Percentiles rank a stretch among this genome's conserved stretches.
phyloP scores from a whole-genome alignment of 2,329 filamentous ascomycete genomes.

The Cytospora piceicola region DNA sequence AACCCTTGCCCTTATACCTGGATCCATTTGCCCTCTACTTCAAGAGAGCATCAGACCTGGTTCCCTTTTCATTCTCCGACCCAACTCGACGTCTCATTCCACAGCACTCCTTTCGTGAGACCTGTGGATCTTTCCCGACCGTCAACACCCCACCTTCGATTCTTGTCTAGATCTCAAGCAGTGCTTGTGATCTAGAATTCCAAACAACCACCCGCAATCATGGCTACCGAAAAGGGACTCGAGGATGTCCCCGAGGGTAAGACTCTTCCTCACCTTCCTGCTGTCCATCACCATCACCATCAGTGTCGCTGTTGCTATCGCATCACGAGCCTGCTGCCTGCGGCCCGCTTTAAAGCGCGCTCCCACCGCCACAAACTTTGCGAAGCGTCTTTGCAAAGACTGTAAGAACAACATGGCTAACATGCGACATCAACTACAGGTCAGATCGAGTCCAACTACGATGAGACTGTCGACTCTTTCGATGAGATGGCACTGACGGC shows the following conservation, averaged over 20 bases:
- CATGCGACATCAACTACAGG: conserved; percentile 55
- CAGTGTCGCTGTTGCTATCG: background rate
- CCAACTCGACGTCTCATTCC: conserved; percentile 29
- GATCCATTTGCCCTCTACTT: conserved; percentile 41
- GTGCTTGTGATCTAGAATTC: conserved; percentile 75
- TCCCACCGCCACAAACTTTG: conserved; percentile 24
- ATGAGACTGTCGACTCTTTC: conserved; percentile 99
- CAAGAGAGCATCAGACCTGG: conserved; percentile 56
- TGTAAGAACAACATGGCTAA: conserved; percentile 23
- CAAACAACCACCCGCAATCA: conserved; percentile 74
- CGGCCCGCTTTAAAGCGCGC: conserved; percentile 20
- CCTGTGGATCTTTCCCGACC: conserved; percentile 42
- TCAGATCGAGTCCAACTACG: conserved; percentile 99
- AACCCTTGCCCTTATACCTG: conserved; percentile 25
- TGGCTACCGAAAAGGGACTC: conserved; percentile 98
- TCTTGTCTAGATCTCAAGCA: conserved; percentile 70
- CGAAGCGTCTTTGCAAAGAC: background rate
- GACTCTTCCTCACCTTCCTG: conserved; percentile 39
- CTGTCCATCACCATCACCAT: background rate
- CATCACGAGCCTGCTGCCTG: conserved; percentile 7
- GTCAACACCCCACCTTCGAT: conserved; percentile 43
- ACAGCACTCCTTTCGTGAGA: conserved; percentile 40
- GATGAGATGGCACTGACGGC: conserved; percentile 97
- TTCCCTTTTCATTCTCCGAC: conserved; percentile 41
- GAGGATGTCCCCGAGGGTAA: conserved; percentile 95